Evolutionary conservation across 192 early-diverging fungal genomes (phyloP), one percentile per base, ranked within the genome.

Genomic region (Paraglomus brasilianum): DNA sequence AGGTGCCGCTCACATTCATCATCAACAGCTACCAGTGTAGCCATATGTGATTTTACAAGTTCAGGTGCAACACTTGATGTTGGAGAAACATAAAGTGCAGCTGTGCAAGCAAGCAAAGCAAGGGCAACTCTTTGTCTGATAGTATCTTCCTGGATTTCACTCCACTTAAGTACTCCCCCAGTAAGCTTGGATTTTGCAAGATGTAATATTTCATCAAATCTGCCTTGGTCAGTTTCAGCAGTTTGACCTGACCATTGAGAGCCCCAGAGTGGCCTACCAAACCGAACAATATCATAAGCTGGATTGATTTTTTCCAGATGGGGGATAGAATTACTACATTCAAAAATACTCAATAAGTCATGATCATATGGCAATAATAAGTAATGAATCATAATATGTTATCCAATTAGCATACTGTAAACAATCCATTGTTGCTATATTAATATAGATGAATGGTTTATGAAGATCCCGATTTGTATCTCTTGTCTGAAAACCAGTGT

Each of bases 401-500:
- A 55, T 17, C 7, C 7, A 55, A 17, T 11, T 55, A 55, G 17
- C 52, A 55, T 11, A 55, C 52, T 24, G 7, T 17, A 55, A 17
- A 17, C 52, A 55, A 55, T 55, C 52, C 17, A 17, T 55, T 17
- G 52, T 55, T 17, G 52, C 52, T 55, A 55, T 55, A n/a, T n/a
- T n/a, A n/a, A n/a, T n/a, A 17, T 55, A 55, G 52, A 55, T 55
- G 52, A 55, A 55, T 55, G 52, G 52, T 55, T 55, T 55, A 17
- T 55, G 17, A 7, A 55, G 7, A 11, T 55, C 6, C 8, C 7
- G 17, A 6, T 55, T 55, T 6, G 7, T 11, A 7, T 55, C 52
- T 55, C 52, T 55, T 55, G 52, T 24, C 52, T 55, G 17, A 55
- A 55, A 11, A 55, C 7, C 17, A 55, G 17, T 55, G 7, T 11